Evolutionary conservation across 805 yeast genomes (phyloP), one percentile per base, ranked within the genome.

Genomic region (Metschnikowia henanensis): DNA sequence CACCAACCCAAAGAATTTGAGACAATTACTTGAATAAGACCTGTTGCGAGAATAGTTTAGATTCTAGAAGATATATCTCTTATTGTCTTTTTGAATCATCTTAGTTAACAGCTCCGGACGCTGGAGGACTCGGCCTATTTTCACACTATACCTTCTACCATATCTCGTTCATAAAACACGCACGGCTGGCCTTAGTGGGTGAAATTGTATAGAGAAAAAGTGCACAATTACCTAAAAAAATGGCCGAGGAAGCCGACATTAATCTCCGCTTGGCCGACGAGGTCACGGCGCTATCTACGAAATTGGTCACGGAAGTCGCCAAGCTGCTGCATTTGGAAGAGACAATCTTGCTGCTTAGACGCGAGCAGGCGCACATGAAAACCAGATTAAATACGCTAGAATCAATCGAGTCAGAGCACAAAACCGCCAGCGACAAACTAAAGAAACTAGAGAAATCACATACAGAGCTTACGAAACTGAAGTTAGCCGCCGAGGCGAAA

Each of bases 291-390:
- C 60, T 81, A 34, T 80, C 84, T 15, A 81, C 86, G 2, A 77
- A 75, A 57, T 66, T 81, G 42, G 77, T 81, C 29, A 81, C 83
- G 25, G 78, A 83, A 16, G 76, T 81, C 6, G 80, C 78, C 46
- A 77, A 73, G 49, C 83, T 76, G 61, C 74, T 79, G 42, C 73
- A 67, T 31, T 57, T 81, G 47, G 87, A 81, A 51, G 81, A 76
- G 47, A 67, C 70, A 35, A 52, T 78, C 4, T 57, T 65, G 2
- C 67, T 57, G 15, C 58, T 69, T 35, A 73, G 70, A 35, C 58
- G 59, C 63, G 76, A 63, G 61, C 60, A 59, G 16, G 37, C 40
- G 6, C 51, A 51, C 43, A 52, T 56, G 52, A 55, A 49, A 37
- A 47, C 61, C 23, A 54, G 54, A 8, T 36, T 63, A 25, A 42